Base-by-base conservation (phyloP, 805 yeast species). In the Dipodascus albidus region DNA sequence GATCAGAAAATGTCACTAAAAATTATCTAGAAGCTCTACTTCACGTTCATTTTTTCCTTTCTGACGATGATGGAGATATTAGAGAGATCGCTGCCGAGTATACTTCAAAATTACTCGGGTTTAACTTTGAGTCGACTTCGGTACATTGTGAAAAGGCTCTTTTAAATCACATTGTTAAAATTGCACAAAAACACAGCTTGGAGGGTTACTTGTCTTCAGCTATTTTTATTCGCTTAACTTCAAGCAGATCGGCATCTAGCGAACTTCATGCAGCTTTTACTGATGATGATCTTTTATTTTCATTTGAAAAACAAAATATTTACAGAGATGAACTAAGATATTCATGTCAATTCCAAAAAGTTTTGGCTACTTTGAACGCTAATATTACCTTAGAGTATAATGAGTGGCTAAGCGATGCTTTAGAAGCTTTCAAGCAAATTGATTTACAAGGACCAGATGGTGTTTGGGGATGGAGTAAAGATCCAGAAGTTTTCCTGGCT, bases 51-150 rank as follows among this genome's bases (percentile, higher is more conserved):
- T 24, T 47, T 14, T 62, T 56, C 31, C 52, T 64, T 58, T 67
- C 53, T 35, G 96, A 87, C 65, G 95, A 87, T 60, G 91, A 84
- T 59, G 78, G 73, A 11, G 80, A 74, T 14, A 67, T 85, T 3
- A 70, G 95, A 54, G 65, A 67, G 0, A 17, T 59, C 1, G 76
- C 86, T 0, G 71, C 86, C 0, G 49, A 58, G 1, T 71, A 70
- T 53, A 63, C 81, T 17, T 63, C 73, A 1, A 38, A 54, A 2
- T 55, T 70, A 19, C 62, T 75, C 22, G 58, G 60, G 0, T 52
- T 62, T 1, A 56, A 54, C 1, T 31, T 50, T 3, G 49, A 53
- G 15, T 44, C 62, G 2, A 68, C 74, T 21, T 71, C 78, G 9
- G 63, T 67, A 47, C 64, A 60, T 23, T 63, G 63, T 6, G 73